Conservation (phyloP, 2,329 filamentous ascomycete genomes). For the Alternaria longipes region DNA sequence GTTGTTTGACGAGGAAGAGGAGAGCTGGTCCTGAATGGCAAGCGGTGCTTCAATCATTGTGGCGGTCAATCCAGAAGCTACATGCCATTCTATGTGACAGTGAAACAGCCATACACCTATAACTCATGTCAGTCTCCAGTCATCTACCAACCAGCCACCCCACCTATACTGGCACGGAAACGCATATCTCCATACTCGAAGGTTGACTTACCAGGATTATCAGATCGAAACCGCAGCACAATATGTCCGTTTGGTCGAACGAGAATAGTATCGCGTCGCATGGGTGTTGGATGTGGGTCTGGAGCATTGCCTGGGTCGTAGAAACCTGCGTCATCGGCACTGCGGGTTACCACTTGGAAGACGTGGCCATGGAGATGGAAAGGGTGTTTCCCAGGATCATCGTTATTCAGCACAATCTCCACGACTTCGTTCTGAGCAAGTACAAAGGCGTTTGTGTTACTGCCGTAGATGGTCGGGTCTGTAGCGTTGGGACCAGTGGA, state of each 20-base stretch:
- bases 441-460: slow-evolving; percentile 67
- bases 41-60: slow-evolving; percentile 62
- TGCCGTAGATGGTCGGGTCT: slow-evolving; percentile 58
- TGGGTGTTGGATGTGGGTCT: slow-evolving; percentile 44
- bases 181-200: neutral
- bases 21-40: slow-evolving; percentile 65
- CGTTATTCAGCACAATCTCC: slow-evolving; percentile 80
- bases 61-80: slow-evolving; percentile 59
- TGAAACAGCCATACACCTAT: slow-evolving; percentile 43
- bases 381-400: slow-evolving; percentile 72
- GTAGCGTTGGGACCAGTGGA: slow-evolving; percentile 63
- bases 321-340: slow-evolving; percentile 43
- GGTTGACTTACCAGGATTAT: slow-evolving; percentile 54
- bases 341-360: slow-evolving; percentile 50
- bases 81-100: slow-evolving; percentile 52
- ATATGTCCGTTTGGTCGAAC: slow-evolving; percentile 64
- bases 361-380: slow-evolving; percentile 72
- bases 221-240: slow-evolving; percentile 64
- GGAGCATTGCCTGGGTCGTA: slow-evolving; percentile 58
- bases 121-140: neutral
- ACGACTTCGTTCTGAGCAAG: slow-evolving; percentile 73
- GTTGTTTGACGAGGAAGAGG: neutral
- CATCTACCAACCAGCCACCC: neutral
- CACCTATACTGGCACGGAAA: neutral
- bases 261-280: slow-evolving; percentile 64